A percentile compares a stretch with the other conserved stretches of the same genome.
Evolutionary conservation across 208 protist species (phyloP).

Genomic region (Trypanosoma grayi): DNA sequence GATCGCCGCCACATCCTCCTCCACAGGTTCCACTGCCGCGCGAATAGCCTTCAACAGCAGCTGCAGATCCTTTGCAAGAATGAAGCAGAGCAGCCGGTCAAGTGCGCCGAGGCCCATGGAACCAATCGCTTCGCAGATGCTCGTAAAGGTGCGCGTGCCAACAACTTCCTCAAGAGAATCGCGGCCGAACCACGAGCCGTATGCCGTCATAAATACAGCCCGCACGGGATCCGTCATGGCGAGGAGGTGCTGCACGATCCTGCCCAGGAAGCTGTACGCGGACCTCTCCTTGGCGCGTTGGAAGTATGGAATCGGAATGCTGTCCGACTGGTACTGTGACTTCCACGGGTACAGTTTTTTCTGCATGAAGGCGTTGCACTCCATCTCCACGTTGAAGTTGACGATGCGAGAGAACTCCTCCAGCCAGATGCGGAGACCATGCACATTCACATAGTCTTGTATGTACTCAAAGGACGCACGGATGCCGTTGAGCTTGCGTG

Average conservation of each 20-base stretch:
- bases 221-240: slow-evolving; percentile 72
- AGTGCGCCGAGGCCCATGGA: slow-evolving; percentile 71
- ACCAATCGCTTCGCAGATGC: slow-evolving; percentile 81
- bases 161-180: slow-evolving; percentile 59
- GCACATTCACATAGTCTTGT: slow-evolving; percentile 97
- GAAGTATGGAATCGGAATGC: slow-evolving; percentile 94
- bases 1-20: slow-evolving; percentile 16
- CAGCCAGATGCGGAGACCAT: slow-evolving; percentile 96
- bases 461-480: slow-evolving; percentile 96
- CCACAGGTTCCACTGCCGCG: slow-evolving; percentile 14
- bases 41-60: slow-evolving; percentile 39
- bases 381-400: slow-evolving; percentile 97
- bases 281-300: slow-evolving; percentile 28
- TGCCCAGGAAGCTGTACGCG: slow-evolving; percentile 89
- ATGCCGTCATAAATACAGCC: slow-evolving; percentile 79
- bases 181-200: slow-evolving; percentile 87
- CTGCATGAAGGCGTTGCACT: slow-evolving; percentile 94
- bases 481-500: slow-evolving; percentile 87
- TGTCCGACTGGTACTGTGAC: slow-evolving; percentile 88
- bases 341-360: slow-evolving; percentile 91
- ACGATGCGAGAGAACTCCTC: slow-evolving; percentile 96
- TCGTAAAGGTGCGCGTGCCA: slow-evolving; percentile 82
- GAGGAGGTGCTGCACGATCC: slow-evolving; percentile 90
- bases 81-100: slow-evolving; percentile 90
- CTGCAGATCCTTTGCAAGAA: slow-evolving; percentile 91